Evolutionary conservation across 495 filamentous ascomycete species (phyloP), one percentile per base, ranked within the genome.

Genomic region (Aspergillus sparsus): DNA sequence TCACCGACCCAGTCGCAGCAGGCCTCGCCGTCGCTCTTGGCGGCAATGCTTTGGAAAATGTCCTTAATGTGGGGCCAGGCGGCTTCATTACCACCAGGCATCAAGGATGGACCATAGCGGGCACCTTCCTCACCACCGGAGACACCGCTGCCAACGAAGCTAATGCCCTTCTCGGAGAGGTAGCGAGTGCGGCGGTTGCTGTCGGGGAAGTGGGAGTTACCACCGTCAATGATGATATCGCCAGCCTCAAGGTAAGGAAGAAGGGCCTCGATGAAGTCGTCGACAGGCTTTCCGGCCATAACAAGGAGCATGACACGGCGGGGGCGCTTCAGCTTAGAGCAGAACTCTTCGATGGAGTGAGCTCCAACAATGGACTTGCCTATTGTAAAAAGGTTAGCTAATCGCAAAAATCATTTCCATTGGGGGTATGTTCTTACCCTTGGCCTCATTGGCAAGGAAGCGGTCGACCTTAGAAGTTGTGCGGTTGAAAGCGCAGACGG

Each of bases 1-100:
- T 98, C 94, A 82, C 94, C 94, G 66, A 98, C 94, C 94, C 94
- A 98, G 78, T 98, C 93, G 74, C 94, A 98, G 85, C 94, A 98
- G 45, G 94, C 76, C 83, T 98, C 95, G 63, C 87, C 88, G 67
- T 97, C 93, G 74, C 89, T 92, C 86, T 98, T 98, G 75, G 94
- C 95, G 62, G 94, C 81, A 69, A 98, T 96, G 83, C 85, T 89
- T 83, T 98, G 94, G 83, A 98, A 94, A 70, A 98, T 89, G 69
- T 97, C 92, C 86, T 98, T 98, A 81, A 98, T 93, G 79, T 89
- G 87, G 57, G 94, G 95, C 94, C 94, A 98, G 41, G 94, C 94
- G 72, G 89, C 90, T 83, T 97, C 92, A 78, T 97, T 90, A 75
- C 94, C 94, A 82, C 94, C 94, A 56, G 94, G 94, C 94, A 98